Evolutionary conservation across 306 rosid species (phyloP).

Genomic region (Casuarina glauca): DNA sequence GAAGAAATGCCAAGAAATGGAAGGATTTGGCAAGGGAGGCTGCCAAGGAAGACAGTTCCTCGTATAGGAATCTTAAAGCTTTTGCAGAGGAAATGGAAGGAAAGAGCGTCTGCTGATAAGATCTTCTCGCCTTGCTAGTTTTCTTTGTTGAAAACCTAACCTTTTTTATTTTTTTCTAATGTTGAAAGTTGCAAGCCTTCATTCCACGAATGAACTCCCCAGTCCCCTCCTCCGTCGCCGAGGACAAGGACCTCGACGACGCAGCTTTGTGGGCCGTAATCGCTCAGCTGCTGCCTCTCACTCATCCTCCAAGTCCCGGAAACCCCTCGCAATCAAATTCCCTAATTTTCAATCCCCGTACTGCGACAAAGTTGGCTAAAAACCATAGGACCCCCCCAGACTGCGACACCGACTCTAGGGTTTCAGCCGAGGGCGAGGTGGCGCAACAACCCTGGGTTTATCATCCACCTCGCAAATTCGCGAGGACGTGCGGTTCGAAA

Average conservation of each 20-base stretch:
- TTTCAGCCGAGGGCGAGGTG: conserved; percentile 51
- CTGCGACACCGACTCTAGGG: conserved; percentile 23
- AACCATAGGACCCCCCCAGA: conserved; percentile 25
- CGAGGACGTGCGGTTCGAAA: conserved; percentile 40
- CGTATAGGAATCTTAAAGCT: conserved; percentile 26
- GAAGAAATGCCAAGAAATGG: conserved; percentile 40
- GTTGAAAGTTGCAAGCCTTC: neutral
- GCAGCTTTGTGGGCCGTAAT: conserved; percentile 89
- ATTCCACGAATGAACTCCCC: neutral
- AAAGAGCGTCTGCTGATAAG: no score
- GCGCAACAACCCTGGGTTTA: conserved; percentile 63
- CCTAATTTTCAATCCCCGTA: conserved; percentile 29
- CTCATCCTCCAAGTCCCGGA: conserved; percentile 50
- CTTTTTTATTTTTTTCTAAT: no score
- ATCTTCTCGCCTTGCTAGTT: neutral
- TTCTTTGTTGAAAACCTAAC: neutral
- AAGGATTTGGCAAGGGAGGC: conserved; percentile 40
- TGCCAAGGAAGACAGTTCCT: conserved; percentile 43
- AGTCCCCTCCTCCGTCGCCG: conserved; percentile 16
- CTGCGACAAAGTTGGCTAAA: conserved; percentile 36
- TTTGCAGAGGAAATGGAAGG: conserved; percentile 8
- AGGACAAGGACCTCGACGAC: conserved; percentile 90
- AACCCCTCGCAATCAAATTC: conserved; percentile 46
- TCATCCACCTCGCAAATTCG: conserved; percentile 65
- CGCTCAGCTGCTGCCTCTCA: conserved; percentile 57